phyloP scores from a whole-genome alignment of 768 basidiomycete genomes.

The Clitopilus hobsonii region DNA sequence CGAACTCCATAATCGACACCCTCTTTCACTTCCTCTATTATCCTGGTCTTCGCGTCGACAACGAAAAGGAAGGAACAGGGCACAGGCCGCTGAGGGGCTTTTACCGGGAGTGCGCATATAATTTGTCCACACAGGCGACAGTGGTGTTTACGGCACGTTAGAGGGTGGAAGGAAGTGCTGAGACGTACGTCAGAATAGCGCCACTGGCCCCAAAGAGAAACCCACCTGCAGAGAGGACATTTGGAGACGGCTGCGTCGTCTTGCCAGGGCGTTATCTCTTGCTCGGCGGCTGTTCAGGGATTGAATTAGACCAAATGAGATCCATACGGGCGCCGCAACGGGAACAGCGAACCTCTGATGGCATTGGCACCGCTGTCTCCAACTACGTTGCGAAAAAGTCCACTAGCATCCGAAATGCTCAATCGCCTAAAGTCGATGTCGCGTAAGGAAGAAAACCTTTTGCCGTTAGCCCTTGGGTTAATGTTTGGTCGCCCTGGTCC shows the following conservation, averaged over 20 bases:
- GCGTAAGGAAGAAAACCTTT: slow-evolving; percentile 67
- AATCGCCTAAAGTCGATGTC: slow-evolving; percentile 66
- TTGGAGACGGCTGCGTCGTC: slow-evolving; percentile 70
- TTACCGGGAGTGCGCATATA: slow-evolving; percentile 84
- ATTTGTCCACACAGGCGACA: slow-evolving; percentile 92
- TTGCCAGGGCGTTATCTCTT: slow-evolving; percentile 93
- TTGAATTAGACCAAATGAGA: too few relatives aligned
- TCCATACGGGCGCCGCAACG: background rate
- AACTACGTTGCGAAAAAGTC: slow-evolving; percentile 65
- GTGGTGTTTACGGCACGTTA: slow-evolving; percentile 94
- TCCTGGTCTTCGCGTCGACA: slow-evolving; percentile 71
- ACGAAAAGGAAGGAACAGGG: slow-evolving; percentile 81
- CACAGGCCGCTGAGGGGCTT: slow-evolving; percentile 58
- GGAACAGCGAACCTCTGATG: slow-evolving; percentile 53
- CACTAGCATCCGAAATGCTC: slow-evolving; percentile 48
- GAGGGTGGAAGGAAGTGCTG: slow-evolving; percentile 74
- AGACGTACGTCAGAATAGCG: background rate
- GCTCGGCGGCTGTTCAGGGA: slow-evolving; percentile 68
- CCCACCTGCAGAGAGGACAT: slow-evolving; percentile 85
- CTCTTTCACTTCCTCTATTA: slow-evolving; percentile 81
- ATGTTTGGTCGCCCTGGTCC: slow-evolving; percentile 10
- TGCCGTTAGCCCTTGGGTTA: slow-evolving; percentile 18
- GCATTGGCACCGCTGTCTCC: slow-evolving; percentile 49
- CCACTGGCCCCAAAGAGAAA: slow-evolving; percentile 2
- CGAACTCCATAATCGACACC: slow-evolving; percentile 82